Base-by-base conservation (phyloP, 352 stramenopile genomes). In the Globisporangium rhizosaccharum region DNA sequence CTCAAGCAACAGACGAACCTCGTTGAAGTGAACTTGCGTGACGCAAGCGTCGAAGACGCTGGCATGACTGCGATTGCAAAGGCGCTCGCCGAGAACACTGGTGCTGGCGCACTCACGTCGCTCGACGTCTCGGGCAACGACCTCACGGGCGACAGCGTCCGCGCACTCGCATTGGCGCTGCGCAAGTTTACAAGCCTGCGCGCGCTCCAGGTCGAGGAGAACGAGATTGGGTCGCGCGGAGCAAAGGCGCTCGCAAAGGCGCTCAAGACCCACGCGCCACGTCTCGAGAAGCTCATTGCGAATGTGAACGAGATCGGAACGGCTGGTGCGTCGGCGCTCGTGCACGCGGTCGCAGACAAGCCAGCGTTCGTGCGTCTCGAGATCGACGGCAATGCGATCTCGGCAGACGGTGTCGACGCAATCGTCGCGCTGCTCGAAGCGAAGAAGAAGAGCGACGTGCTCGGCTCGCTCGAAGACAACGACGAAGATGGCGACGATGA, bases 121-220 rank as follows among this genome's bases (percentile, higher is more conserved):
- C 76, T 98, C 18, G 90, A 98, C 59, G 76, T 98, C n/a, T 97
- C 90, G n/a, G 92, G 88, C 53, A 97, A 98, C 64, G 89, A 97
- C 26, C 57, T 97, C 45, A 96, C 88, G 42, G 68, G 67, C 12
- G 63, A 82, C 33, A 90, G 83, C 39, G 78, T 88, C 61, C 59
- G 62, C 7, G 67, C 62, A 26, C 44, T 96, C 25, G 82, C 76
- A 25, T 53, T 66, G 44, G 60, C 81, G 8, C 57, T 94, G 50
- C 61, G 64, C 20, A 66, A 67, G 46, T 67, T 81, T 17, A 56
- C 58, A n/a, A 68, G 66, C 54, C 70, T 98, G 50, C 85, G 82
- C 62, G 72, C 87, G 53, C 68, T 98, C 39, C 79, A 92, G 53
- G 57, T 97, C 30, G 91, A 98, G 60, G 94, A 98, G 64, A 98